phyloP scores from a whole-genome alignment of 345 rosid genomes.

The Hibiscus tridactylites region DNA sequence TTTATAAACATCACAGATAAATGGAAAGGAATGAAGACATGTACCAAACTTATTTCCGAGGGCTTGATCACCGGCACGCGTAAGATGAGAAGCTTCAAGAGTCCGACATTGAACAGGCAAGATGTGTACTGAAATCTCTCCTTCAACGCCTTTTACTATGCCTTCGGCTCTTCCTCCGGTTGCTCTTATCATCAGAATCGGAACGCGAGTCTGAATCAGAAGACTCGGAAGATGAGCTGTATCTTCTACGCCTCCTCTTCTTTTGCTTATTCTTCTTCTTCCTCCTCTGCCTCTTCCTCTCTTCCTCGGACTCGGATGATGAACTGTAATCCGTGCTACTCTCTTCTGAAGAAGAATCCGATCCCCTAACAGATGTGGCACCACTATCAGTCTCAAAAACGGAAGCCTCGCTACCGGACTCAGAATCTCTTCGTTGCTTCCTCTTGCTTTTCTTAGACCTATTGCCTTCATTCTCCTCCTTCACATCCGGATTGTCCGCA shows the following conservation, averaged over 20 bases:
- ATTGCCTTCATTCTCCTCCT: constrained; percentile 41
- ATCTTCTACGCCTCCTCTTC: constrained; percentile 38
- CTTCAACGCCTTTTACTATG: constrained; percentile 32
- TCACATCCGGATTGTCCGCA: constrained; percentile 36
- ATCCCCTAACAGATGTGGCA: constrained; percentile 46
- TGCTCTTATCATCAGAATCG: constrained; percentile 55
- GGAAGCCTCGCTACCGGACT: constrained; percentile 76
- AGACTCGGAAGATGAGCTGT: constrained; percentile 70
- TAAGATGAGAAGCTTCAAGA: not conserved
- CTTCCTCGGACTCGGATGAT: constrained; percentile 70
- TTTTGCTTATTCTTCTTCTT: constrained; percentile 41
- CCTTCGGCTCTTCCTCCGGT: constrained; percentile 57
- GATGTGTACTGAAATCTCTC: not conserved
- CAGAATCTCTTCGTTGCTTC: constrained; percentile 59
- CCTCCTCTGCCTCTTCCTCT: constrained; percentile 52
- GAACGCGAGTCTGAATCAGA: constrained; percentile 66
- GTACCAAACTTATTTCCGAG: constrained; percentile 6
- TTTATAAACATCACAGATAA: not conserved
- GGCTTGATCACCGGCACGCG: not conserved
- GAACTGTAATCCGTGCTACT: constrained; percentile 63
- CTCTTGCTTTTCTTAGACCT: constrained; percentile 72
- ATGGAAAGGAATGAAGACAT: not conserved
- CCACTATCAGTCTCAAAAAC: constrained; percentile 79
- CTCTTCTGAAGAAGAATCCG: constrained; percentile 57
- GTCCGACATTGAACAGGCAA: not conserved